Conservation (phyloP, 495 filamentous ascomycete genomes). For the Penicillium cosmopolitanum region DNA sequence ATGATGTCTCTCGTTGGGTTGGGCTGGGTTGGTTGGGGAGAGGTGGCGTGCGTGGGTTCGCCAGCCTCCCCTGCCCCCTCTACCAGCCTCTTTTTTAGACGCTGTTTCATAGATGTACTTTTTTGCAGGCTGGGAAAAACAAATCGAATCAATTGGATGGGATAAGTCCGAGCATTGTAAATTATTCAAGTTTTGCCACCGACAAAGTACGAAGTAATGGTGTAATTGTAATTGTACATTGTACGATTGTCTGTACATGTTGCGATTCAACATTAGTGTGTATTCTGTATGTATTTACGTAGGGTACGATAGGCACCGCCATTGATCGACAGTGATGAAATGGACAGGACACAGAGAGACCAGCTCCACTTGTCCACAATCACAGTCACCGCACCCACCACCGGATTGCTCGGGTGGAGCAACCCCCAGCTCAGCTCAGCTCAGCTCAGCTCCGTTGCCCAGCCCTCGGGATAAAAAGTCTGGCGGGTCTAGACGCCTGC, state of each 20-base stretch:
- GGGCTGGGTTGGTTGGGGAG: neutral
- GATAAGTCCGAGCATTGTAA: neutral
- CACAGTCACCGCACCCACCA: neutral
- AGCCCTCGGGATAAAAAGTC: slow-evolving; percentile 16
- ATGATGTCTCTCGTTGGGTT: slow-evolving; percentile 16
- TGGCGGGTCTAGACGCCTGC: slow-evolving; percentile 24
- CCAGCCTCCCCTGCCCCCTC: neutral
- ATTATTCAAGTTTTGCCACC: neutral
- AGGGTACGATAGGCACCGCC: neutral
- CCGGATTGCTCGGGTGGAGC: neutral
- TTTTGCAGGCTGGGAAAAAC: neutral
- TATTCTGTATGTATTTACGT: too few relatives aligned
- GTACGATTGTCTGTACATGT: neutral
- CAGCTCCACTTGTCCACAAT: too few relatives aligned
- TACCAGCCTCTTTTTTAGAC: slow-evolving; percentile 1
- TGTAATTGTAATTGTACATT: too few relatives aligned
- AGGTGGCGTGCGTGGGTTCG: neutral
- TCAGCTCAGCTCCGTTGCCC: slow-evolving; percentile 14
- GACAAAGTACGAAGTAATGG: neutral
- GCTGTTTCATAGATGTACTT: slow-evolving; percentile 17
- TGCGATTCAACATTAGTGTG: too few relatives aligned
- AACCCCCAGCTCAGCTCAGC: slow-evolving; percentile 2
- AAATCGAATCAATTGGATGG: neutral
- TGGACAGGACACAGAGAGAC: neutral
- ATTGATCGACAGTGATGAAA: slow-evolving; percentile 1